Base-by-base conservation (phyloP, 768 basidiomycete genomes). In the Suillus americanus region DNA sequence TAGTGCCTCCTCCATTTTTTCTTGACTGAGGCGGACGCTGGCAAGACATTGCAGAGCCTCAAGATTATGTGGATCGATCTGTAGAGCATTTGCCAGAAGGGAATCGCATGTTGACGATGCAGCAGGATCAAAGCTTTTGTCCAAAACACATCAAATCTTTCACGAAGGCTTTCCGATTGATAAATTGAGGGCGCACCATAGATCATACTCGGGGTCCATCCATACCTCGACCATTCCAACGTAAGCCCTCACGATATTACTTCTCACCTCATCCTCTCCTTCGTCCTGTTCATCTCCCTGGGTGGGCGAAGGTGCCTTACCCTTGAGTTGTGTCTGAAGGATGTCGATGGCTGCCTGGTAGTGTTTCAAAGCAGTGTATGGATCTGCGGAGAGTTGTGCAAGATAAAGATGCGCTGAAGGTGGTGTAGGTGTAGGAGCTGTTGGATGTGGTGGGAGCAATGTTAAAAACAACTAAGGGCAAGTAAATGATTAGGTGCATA, bases 201-300 rank as follows among this genome's bases (percentile, higher is more conserved):
- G 80, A 81, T 96, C 94, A 68, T 90, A 89, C 2, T 84, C 83
- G 37, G 91, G 91, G 70, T 95, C 92, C 94, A 97, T 97, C 95
- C 95, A 97, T 18, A 96, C 91, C 73, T 97, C 95, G 30, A 96
- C 90, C 84, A 95, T 95, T 9, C 90, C 91, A 37, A 95, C 83
- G 25, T 95, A 82, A 9, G 92, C 93, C 46, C 90, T 82, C 13
- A 95, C 88, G 63, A 90, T 87, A 71, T 87, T 92, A 38, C 76
- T 83, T 71, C 81, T 88, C 56, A 88, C 74, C 68, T 92, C 89
- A 3, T 80, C 73, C 64, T 90, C 87, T 67, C 85, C 86, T 56
- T 65, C 72, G 61, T 71, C 75, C n/a, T 69, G 68, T 5, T 72
- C 72, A 60, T 75, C 80, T 64, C 73, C 77, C 8, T 69, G 50